A percentile compares a stretch with the other conserved stretches of the same genome.
Evolutionary conservation across 1,139 yeast species (phyloP).

Genomic region (Kodamaea fungicola): DNA sequence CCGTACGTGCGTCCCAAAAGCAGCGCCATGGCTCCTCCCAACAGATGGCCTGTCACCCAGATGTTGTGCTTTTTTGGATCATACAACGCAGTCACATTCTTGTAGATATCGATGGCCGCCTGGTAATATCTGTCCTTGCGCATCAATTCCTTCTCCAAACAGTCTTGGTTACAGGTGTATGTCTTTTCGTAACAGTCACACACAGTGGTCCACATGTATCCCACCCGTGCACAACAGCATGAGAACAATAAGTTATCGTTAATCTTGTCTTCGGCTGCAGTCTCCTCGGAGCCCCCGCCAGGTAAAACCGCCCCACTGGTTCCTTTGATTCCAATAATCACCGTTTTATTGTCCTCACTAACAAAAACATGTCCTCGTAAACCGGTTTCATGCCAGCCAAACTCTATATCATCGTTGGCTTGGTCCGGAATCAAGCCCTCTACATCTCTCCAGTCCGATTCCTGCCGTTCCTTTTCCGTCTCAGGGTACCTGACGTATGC

Average conservation of each 20-base stretch:
- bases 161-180: constrained; percentile 84
- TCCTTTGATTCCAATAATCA: constrained; percentile 84
- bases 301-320: constrained; percentile 85
- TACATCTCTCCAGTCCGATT: constrained; percentile 81
- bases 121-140: constrained; percentile 78
- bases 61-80: constrained; percentile 61
- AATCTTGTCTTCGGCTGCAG: constrained; percentile 73
- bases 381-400: constrained; percentile 88
- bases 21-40: constrained; percentile 87
- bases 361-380: constrained; percentile 88
- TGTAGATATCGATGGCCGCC: constrained; percentile 74
- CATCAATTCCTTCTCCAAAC: constrained; percentile 74
- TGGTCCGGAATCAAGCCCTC: constrained; percentile 53
- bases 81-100: constrained; percentile 63
- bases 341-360: constrained; percentile 58
- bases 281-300: constrained; percentile 71
- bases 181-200: constrained; percentile 89
- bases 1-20: constrained; percentile 88
- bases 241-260: constrained; percentile 89
- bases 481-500: constrained; percentile 82
- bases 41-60: constrained; percentile 94
- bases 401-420: constrained; percentile 36
- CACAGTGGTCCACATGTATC: constrained; percentile 91
- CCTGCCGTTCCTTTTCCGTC: constrained; percentile 51
- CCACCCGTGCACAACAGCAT: constrained; percentile 93